Evolutionary conservation across 306 rosid species (phyloP).

Genomic region (Medicago ruthenica): DNA sequence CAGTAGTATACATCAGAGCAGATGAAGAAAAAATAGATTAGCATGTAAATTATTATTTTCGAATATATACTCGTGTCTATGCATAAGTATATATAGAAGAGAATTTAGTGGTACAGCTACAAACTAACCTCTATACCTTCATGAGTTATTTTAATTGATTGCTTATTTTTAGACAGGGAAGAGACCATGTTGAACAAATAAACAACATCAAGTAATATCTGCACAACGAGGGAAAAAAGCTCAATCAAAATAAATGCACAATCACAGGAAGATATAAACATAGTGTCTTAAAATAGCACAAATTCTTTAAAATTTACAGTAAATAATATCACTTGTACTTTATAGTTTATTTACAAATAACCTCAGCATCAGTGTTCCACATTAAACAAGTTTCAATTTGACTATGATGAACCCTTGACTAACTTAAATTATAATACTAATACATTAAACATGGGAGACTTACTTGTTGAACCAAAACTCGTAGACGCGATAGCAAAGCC

Average conservation of each 20-base stretch:
- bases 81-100: background rate
- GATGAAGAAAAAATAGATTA: slow-evolving; percentile 3
- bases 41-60: slow-evolving; percentile 7
- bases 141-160: slow-evolving; percentile 66
- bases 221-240: slow-evolving; percentile 30
- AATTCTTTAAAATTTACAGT: background rate
- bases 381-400: background rate
- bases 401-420: slow-evolving; percentile 13
- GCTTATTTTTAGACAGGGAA: slow-evolving; percentile 68
- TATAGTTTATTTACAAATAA: slow-evolving; percentile 10
- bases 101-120: slow-evolving; percentile 21
- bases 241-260: slow-evolving; percentile 10
- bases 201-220: slow-evolving; percentile 83
- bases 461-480: slow-evolving; percentile 87
- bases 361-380: background rate
- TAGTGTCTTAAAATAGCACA: background rate
- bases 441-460: slow-evolving; percentile 42
- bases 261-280: background rate
- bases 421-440: background rate
- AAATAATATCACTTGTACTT: slow-evolving; percentile 15
- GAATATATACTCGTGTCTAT: background rate
- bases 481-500: slow-evolving; percentile 84
- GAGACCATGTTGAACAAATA: slow-evolving; percentile 79
- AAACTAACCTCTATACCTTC: slow-evolving; percentile 73
- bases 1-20: slow-evolving; percentile 9